Conservation (phyloP, 2,329 filamentous ascomycete genomes). For the Didymella keratinophila region DNA sequence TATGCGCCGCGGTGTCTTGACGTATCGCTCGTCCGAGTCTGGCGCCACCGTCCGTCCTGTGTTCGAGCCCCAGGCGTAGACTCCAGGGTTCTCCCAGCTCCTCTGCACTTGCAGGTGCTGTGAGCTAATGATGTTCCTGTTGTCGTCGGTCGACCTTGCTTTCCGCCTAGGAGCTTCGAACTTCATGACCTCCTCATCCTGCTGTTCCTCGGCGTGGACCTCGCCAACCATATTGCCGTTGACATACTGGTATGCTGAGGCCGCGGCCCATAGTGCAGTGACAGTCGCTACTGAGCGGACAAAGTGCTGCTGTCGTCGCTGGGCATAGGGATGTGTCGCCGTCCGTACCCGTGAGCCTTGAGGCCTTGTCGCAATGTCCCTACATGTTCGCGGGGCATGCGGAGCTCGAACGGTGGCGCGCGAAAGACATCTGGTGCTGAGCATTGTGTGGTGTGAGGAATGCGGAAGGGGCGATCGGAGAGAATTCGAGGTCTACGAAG, state of each 20-base stretch:
- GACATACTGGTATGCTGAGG: conserved; percentile 56
- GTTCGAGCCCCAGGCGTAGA: conserved; percentile 95
- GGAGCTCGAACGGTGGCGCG: conserved; percentile 39
- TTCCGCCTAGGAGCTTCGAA: conserved; percentile 72
- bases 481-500: neutral
- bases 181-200: conserved; percentile 63
- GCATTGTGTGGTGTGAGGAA: conserved; percentile 36
- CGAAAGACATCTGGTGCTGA: conserved; percentile 41
- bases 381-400: conserved; percentile 36
- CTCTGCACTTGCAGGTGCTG: conserved; percentile 88
- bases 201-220: conserved; percentile 59
- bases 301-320: conserved; percentile 57
- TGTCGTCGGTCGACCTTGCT: conserved; percentile 70
- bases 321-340: conserved; percentile 50
- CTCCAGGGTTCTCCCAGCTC: conserved; percentile 82
- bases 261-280: conserved; percentile 54
- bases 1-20: conserved; percentile 83
- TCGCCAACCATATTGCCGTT: conserved; percentile 51
- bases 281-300: conserved; percentile 54
- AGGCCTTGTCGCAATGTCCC: conserved; percentile 34
- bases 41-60: conserved; percentile 84
- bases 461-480: conserved; percentile 2
- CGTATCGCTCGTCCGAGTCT: conserved; percentile 74
- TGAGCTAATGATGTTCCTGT: conserved; percentile 78
- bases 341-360: conserved; percentile 34